Conservation (phyloP, 306 rosid genomes). For the Chamaecrista fasciculata region DNA sequence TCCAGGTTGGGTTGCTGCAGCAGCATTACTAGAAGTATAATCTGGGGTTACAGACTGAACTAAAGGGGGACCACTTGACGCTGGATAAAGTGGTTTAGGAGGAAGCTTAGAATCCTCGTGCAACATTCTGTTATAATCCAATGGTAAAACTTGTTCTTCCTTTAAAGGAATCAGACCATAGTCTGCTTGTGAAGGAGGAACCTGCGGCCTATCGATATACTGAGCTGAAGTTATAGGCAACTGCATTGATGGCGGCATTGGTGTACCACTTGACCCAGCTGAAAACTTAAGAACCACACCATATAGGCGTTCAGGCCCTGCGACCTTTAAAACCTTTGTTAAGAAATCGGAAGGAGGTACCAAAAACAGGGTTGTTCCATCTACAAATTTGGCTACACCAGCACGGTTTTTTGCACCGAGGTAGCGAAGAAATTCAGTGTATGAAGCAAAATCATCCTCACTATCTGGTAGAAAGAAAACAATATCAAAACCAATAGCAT, state of each 20-base stretch:
- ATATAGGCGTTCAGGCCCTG: constrained; percentile 94
- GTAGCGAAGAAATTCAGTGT: constrained; percentile 93
- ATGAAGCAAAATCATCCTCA: constrained; percentile 98
- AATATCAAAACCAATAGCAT: constrained; percentile 85
- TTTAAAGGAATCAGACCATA: constrained; percentile 50
- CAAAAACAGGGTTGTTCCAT: constrained; percentile 83
- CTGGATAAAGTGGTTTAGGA: constrained; percentile 48
- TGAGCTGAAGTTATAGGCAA: constrained; percentile 59
- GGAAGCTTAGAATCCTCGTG: constrained; percentile 66
- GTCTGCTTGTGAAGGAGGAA: constrained; percentile 56
- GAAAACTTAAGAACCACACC: constrained; percentile 98
- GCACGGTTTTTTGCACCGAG: constrained; percentile 91
- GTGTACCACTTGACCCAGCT: constrained; percentile 44
- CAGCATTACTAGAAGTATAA: constrained; percentile 45
- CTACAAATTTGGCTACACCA: constrained; percentile 95
- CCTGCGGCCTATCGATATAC: constrained; percentile 61
- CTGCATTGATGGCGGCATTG: constrained; percentile 53
- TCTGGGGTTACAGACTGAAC: constrained; percentile 59
- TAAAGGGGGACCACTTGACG: constrained; percentile 46
- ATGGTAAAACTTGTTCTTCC: constrained; percentile 58
- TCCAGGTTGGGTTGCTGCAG: constrained; percentile 70
- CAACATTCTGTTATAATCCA: constrained; percentile 63
- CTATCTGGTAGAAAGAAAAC: constrained; percentile 98
- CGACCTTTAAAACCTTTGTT: constrained; percentile 75
- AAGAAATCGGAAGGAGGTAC: constrained; percentile 98